phyloP scores from a whole-genome alignment of 805 yeast genomes.

The Zygosaccharomyces gambellarensis region DNA sequence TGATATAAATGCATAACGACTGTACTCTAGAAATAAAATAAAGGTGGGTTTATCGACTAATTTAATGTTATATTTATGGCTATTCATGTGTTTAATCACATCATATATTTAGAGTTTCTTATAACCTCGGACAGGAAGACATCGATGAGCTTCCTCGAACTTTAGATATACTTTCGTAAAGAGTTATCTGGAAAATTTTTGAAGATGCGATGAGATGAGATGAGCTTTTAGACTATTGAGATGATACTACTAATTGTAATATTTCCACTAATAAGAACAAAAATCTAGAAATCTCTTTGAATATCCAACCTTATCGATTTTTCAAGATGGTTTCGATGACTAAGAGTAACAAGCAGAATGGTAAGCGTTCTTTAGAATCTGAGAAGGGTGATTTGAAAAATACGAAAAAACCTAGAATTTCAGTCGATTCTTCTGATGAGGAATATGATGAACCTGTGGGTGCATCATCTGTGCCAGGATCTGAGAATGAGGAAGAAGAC shows the following conservation, averaged over 20 bases:
- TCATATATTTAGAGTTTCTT: neutral
- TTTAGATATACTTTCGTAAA: neutral
- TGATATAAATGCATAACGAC: neutral
- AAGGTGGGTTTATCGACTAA: neutral
- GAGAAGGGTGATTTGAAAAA: slow-evolving; percentile 10
- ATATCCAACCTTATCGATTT: neutral
- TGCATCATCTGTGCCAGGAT: slow-evolving; percentile 5
- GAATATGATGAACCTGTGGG: slow-evolving; percentile 18
- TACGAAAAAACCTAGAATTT: slow-evolving; percentile 32
- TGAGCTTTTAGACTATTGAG: neutral
- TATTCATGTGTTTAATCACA: neutral
- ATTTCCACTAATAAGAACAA: neutral
- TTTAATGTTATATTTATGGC: neutral
- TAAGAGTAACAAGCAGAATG: slow-evolving; percentile 6
- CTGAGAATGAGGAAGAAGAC: slow-evolving; percentile 15
- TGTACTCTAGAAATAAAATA: neutral
- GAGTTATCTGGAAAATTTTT: slow-evolving; percentile 10
- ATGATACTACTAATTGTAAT: neutral
- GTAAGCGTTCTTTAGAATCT: slow-evolving; percentile 10
- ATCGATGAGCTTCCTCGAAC: neutral
- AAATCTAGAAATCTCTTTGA: neutral
- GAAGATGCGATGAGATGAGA: slow-evolving; percentile 11
- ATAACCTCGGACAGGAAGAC: neutral
- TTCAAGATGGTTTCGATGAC: slow-evolving; percentile 9
- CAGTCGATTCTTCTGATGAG: slow-evolving; percentile 34